Base-by-base conservation (phyloP, 2,329 filamentous ascomycete species). In the Blumeriella jaapii region DNA sequence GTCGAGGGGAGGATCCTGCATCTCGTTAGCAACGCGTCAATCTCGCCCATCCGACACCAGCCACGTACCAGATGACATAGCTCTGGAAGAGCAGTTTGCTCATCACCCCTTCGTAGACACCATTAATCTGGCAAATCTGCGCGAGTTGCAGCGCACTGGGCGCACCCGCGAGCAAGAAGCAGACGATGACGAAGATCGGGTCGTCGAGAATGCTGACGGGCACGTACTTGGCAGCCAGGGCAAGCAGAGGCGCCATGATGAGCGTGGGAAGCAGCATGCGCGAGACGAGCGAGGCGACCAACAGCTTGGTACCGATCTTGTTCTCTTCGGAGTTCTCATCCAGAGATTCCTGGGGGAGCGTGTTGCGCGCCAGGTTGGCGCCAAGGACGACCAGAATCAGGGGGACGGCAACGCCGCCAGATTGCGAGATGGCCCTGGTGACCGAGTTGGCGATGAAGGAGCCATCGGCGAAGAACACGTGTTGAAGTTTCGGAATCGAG, bases 111-210 rank as follows among this genome's bases (percentile, higher is more conserved):
- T 96, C 89, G 59, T 85, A 98, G 7, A 98, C 91, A 44, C 81
- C 81, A 60, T 98, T 98, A 62, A 96, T 82, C 68, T 96, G 91
- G 62, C 91, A 98, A 42, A 98, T 98, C 62, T 98, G 91, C 5
- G 91, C 89, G 54, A 98, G 65, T 61, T 98, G 91, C 45, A 98
- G 67, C 16, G 91, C 91, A 44, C 82, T 93, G 5, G 91, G 91
- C 3, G 91, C 91, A 22, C 91, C 91, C 0, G 85, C 89, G 47
- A 98, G 80, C 46, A 98, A 67, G 69, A 96, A 98, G 62, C 87
- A 95, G 22, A 98, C 91, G 48, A 98, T 84, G 48, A 98, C 78
- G 59, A 98, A 98, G 52, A 98, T 98, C 7, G 91, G 91, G 55
- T 98, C 91, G 56, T 93, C 91, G 20, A 98, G 67, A 50, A 98